These are phyloP conservation scores for Cucurbita moschata DNA, from an alignment of 306 rosid genomes.

Conservation along the genomic window DNA sequence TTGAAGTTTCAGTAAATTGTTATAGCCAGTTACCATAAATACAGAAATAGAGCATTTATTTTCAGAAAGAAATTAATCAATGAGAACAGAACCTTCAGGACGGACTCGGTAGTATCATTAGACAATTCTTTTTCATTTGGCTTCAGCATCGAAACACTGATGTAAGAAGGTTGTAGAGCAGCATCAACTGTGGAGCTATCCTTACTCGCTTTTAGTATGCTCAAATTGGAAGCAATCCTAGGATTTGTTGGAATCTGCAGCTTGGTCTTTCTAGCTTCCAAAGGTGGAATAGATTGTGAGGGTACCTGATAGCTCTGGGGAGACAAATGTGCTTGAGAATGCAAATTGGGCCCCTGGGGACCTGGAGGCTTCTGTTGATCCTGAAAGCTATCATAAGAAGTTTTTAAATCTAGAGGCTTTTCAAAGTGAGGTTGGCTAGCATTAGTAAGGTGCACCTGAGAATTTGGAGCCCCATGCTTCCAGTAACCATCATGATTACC, in stretches of 20 bases:
- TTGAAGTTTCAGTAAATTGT: not conserved
- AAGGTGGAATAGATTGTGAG: slow-evolving; percentile 40
- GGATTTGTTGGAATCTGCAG: slow-evolving; percentile 97
- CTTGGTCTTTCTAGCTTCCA: slow-evolving; percentile 55
- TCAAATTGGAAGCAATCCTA: slow-evolving; percentile 73
- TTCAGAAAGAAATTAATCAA: slow-evolving; percentile 1
- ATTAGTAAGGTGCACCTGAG: slow-evolving; percentile 58
- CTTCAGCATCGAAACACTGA: slow-evolving; percentile 65
- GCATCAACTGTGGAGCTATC: slow-evolving; percentile 36
- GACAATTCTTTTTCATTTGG: slow-evolving; percentile 41
- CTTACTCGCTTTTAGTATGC: slow-evolving; percentile 50
- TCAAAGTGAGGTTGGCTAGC: slow-evolving; percentile 62
- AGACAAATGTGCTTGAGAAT: slow-evolving; percentile 50
- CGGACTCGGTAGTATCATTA: slow-evolving; percentile 53
- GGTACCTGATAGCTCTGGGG: slow-evolving; percentile 30
- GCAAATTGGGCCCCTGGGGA: slow-evolving; percentile 44
- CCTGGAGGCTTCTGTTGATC: slow-evolving; percentile 52
- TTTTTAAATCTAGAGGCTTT: slow-evolving; percentile 68
- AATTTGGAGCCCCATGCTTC: slow-evolving; percentile 61
- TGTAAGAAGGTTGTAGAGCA: slow-evolving; percentile 65
- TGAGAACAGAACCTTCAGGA: slow-evolving; percentile 50
- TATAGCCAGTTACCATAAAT: not conserved
- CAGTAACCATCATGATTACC: slow-evolving; percentile 86
- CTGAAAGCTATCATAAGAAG: slow-evolving; percentile 87
- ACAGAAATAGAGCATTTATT: not conserved